Evolutionary conservation across 208 protist genomes (phyloP).

Genomic region (Sergeia podlipaevii): DNA sequence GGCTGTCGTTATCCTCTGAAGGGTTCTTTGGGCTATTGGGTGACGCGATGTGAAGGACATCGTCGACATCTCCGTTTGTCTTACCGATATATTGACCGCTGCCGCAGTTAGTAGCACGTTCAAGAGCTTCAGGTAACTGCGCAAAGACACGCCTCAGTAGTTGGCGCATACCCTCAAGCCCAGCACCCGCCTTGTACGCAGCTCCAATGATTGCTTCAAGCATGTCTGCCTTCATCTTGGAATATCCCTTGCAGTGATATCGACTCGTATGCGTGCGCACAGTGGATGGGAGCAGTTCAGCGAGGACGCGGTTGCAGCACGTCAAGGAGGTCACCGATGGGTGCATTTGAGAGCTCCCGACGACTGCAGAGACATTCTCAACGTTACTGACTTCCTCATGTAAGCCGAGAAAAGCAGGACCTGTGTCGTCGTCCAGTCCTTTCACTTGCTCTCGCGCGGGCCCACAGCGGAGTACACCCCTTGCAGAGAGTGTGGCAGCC

Average conservation of each 20-base stretch:
- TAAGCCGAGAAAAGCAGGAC: too few relatives aligned
- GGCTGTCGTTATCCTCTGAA: too few relatives aligned
- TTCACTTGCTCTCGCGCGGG: too few relatives aligned
- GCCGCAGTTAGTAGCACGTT: neutral
- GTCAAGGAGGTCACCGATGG: slow-evolving; percentile 5
- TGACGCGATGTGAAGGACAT: too few relatives aligned
- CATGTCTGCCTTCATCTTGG: slow-evolving; percentile 63
- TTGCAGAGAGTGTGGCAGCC: too few relatives aligned
- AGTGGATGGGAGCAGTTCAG: slow-evolving; percentile 33
- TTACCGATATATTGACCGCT: neutral
- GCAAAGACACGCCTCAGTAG: slow-evolving; percentile 39
- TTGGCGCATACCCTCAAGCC: slow-evolving; percentile 36
- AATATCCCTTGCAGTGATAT: slow-evolving; percentile 9
- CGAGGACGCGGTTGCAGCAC: slow-evolving; percentile 48
- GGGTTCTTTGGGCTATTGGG: too few relatives aligned
- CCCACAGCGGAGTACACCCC: neutral
- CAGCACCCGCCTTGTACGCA: slow-evolving; percentile 30
- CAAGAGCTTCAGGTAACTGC: slow-evolving; percentile 14
- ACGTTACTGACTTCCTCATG: too few relatives aligned
- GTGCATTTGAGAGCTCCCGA: too few relatives aligned
- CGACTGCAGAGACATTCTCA: too few relatives aligned
- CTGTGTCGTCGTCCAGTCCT: too few relatives aligned
- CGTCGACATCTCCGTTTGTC: too few relatives aligned
- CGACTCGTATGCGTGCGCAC: slow-evolving; percentile 11
- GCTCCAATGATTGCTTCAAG: slow-evolving; percentile 64